Evolutionary conservation across 768 basidiomycete species (phyloP).

Genomic region (Fibroporia radiculosa): DNA sequence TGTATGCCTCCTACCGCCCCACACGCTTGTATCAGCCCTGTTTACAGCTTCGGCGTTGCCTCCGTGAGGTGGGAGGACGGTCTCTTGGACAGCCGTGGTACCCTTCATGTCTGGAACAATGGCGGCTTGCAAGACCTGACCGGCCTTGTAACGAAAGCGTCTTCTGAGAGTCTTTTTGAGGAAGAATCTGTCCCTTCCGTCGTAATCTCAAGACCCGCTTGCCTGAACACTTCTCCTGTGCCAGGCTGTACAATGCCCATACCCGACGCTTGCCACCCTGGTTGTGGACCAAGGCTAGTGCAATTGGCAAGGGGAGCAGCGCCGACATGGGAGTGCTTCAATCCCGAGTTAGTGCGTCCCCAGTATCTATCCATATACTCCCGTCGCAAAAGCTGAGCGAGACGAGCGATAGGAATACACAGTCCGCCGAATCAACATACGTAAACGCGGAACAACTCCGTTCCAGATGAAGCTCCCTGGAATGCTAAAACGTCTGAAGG

Average conservation of each 20-base stretch:
- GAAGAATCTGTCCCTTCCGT: not conserved
- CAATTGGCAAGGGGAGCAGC: not conserved
- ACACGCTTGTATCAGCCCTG: too few relatives aligned
- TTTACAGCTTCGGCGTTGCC: too few relatives aligned
- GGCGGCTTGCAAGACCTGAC: too few relatives aligned
- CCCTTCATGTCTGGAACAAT: too few relatives aligned
- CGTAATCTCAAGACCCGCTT: not conserved
- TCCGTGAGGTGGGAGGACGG: too few relatives aligned
- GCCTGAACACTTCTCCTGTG: not conserved
- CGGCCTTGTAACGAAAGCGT: too few relatives aligned
- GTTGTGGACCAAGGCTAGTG: not conserved
- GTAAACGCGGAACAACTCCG: constrained; percentile 11
- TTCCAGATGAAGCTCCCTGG: constrained; percentile 11
- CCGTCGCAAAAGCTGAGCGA: too few relatives aligned
- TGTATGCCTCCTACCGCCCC: too few relatives aligned
- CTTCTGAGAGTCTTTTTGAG: too few relatives aligned
- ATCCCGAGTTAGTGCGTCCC: not conserved
- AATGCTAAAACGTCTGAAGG: constrained; percentile 5
- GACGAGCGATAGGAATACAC: too few relatives aligned
- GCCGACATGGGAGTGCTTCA: not conserved
- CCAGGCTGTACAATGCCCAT: not conserved
- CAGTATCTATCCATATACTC: too few relatives aligned
- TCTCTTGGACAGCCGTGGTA: too few relatives aligned
- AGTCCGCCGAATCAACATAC: constrained; percentile 5
- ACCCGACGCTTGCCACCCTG: not conserved